Base-by-base conservation (phyloP, 2,329 filamentous ascomycete genomes). In the Fusarium sp. region DNA sequence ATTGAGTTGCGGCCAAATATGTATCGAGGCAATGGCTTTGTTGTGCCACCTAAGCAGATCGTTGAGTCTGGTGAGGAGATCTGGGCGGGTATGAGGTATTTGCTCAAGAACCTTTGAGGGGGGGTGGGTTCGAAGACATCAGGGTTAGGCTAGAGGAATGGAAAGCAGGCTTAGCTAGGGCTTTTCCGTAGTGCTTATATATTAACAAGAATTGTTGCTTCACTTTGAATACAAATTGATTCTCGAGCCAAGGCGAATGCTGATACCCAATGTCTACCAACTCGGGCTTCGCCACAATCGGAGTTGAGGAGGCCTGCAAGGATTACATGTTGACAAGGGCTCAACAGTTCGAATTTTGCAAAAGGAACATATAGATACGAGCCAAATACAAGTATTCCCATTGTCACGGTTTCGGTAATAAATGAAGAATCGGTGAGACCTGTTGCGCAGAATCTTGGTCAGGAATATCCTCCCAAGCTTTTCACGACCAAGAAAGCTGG, bases 21-120 rank as follows among this genome's bases (percentile, higher is more conserved):
- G 59, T 70, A 73, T 3, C 80, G 37, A 2, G 56, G 52, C 6
- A 57, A 65, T 7, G 68, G 68, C 0, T 71, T 71, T 11, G 53
- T 58, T 22, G 48, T 71, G 14, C 68, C 68, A 1, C 48, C 68
- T 3, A 67, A 57, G n/a, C 56, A 71, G 72, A 84, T 84, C 27
- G 37, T 81, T 22, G 79, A 81, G 1, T 82, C 77, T 15, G 80
- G 80, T 11, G 76, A 82, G 61, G 82, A 84, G 71, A 76, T 78
- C 6, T 82, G 76, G 68, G 81, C 81, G 2, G 82, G 80, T 8
- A 81, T 94, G 19, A 80, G 54, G 20, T 65, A 70, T 40, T 41
- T 71, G 15, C 71, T 71, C 37, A 25, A 46, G 13, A 58, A 39
- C 1, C 51, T 61, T 1, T 66, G 20, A 45, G 8, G 8, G 3